Evolutionary conservation across 805 yeast species (phyloP).

Genomic region (Blastobotrys mokoenaii): DNA sequence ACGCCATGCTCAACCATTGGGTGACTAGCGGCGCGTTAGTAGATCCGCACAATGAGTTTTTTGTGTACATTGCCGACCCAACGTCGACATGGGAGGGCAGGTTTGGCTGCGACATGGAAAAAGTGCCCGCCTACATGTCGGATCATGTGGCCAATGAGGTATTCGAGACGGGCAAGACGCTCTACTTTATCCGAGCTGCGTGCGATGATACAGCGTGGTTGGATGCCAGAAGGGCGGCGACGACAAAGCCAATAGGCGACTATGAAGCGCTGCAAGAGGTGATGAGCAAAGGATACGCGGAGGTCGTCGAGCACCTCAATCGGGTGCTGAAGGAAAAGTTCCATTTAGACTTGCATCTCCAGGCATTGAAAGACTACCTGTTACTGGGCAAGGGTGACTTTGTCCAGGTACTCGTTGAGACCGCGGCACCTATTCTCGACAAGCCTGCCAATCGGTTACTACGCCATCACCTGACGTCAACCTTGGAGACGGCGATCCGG

Average conservation of each 20-base stretch:
- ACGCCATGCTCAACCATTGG: slow-evolving; percentile 57
- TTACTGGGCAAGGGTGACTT: slow-evolving; percentile 77
- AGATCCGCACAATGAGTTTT: slow-evolving; percentile 54
- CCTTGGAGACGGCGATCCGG: slow-evolving; percentile 56
- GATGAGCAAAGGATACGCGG: slow-evolving; percentile 35
- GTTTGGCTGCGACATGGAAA: slow-evolving; percentile 19
- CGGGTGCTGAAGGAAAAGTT: slow-evolving; percentile 41
- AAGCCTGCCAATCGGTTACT: slow-evolving; percentile 58
- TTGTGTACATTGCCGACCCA: slow-evolving; percentile 30
- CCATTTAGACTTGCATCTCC: slow-evolving; percentile 45
- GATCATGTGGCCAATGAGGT: slow-evolving; percentile 21
- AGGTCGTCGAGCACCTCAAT: slow-evolving; percentile 46
- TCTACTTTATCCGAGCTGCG: slow-evolving; percentile 50
- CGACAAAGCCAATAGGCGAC: slow-evolving; percentile 12
- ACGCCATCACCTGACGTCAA: slow-evolving; percentile 54
- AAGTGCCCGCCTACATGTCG: slow-evolving; percentile 34
- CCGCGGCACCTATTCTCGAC: slow-evolving; percentile 45
- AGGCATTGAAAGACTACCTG: slow-evolving; percentile 54
- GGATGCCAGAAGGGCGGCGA: slow-evolving; percentile 19
- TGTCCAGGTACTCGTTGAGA: slow-evolving; percentile 51
- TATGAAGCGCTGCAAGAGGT: slow-evolving; percentile 19
- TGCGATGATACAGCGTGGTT: slow-evolving; percentile 68
- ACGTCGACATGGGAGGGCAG: slow-evolving; percentile 17
- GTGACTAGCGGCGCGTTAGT: slow-evolving; percentile 54
- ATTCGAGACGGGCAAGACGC: slow-evolving; percentile 56